A percentile compares a stretch with the other conserved stretches of the same genome.
Evolutionary conservation across 495 filamentous ascomycete species (phyloP).

Genomic region (Tuber microsphaerosporum): DNA sequence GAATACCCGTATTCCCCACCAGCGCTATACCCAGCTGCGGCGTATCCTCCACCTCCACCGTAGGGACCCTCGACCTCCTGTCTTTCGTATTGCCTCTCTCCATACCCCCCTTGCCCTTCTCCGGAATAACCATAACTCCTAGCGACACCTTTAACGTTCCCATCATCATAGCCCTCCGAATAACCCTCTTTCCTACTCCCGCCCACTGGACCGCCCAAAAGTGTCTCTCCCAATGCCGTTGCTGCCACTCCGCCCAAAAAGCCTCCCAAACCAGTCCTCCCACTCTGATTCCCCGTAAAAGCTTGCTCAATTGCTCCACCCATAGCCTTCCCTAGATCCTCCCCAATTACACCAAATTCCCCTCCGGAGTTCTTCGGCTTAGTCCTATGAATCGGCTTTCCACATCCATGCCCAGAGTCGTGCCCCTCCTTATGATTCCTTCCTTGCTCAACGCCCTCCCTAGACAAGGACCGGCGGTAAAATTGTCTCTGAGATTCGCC

Average conservation of each 20-base stretch:
- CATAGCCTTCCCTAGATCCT: conserved; percentile 29
- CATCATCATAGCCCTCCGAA: conserved; percentile 4
- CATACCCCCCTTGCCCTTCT: background rate
- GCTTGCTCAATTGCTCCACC: conserved; percentile 26
- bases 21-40: background rate
- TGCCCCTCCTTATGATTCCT: conserved; percentile 76
- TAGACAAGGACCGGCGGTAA: conserved; percentile 64
- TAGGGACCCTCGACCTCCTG: conserved; percentile 1
- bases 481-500: conserved; percentile 53
- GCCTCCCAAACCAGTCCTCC: conserved; percentile 33
- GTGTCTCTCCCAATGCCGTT: conserved; percentile 19
- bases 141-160: conserved; percentile 2
- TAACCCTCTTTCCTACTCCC: background rate
- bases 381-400: conserved; percentile 57
- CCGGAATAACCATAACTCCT: background rate
- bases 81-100: background rate
- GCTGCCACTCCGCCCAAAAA: conserved; percentile 33
- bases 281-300: conserved; percentile 17
- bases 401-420: conserved; percentile 78
- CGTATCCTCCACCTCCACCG: conserved; percentile 5
- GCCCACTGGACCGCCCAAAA: conserved; percentile 12
- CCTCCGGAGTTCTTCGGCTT: conserved; percentile 43
- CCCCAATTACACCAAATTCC: conserved; percentile 25
- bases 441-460: conserved; percentile 65
- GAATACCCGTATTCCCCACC: conserved; percentile 11